A percentile compares a stretch with the other conserved stretches of the same genome.
Evolutionary conservation across 345 rosid species (phyloP).

Genomic region (Angophora floribunda): DNA sequence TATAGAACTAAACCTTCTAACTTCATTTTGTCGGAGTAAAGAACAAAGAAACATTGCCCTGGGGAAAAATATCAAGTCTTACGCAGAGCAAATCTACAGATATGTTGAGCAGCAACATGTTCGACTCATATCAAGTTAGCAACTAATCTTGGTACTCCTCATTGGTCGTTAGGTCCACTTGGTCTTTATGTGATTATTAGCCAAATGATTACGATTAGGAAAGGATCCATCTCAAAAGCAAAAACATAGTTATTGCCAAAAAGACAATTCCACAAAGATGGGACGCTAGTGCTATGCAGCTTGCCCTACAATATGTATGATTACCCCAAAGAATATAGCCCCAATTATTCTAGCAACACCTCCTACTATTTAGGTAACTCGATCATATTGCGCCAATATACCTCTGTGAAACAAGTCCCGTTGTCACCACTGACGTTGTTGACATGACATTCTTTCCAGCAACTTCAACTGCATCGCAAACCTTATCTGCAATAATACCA

Average conservation of each 20-base stretch:
- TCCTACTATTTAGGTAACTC: not conserved
- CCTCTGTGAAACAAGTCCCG: conserved; percentile 77
- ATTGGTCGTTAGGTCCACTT: not conserved
- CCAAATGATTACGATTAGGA: not conserved
- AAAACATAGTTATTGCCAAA: not conserved
- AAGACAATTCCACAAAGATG: not conserved
- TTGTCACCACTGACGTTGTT: conserved; percentile 76
- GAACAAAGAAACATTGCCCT: not conserved
- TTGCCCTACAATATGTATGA: not conserved
- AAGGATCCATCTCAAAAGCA: not conserved
- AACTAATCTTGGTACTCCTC: not conserved
- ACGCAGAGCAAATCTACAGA: not conserved
- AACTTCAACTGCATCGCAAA: conserved; percentile 88
- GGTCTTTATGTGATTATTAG: not conserved
- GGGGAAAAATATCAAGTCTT: not conserved
- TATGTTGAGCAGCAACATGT: not conserved
- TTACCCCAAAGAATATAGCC: not conserved
- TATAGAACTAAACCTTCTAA: not conserved
- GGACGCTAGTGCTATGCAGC: not conserved
- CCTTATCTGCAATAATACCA: conserved; percentile 34
- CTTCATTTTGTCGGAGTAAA: not conserved
- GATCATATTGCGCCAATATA: not conserved
- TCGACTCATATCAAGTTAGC: not conserved
- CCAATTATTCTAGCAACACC: not conserved
- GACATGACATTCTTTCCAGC: conserved; percentile 91